These are phyloP conservation scores for Magnusiomyces ingens DNA, from an alignment of 1,139 yeast species.

Conservation along the genomic window DNA sequence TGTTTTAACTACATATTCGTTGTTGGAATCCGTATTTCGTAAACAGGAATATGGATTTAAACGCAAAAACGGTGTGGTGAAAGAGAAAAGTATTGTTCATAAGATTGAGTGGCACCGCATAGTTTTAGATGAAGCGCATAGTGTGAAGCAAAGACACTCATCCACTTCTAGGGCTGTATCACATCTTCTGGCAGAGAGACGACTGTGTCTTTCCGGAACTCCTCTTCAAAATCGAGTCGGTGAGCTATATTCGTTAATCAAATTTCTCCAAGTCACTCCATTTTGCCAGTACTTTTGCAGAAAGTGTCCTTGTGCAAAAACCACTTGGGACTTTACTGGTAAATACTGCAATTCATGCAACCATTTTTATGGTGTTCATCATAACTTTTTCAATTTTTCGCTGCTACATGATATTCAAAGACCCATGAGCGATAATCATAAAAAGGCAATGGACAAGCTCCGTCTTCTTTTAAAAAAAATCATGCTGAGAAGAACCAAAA, in stretches of 20 bases:
- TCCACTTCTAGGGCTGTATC: slow-evolving; percentile 93
- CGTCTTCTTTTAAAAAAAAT: slow-evolving; percentile 66
- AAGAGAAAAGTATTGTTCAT: slow-evolving; percentile 73
- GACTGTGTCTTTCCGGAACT: slow-evolving; percentile 93
- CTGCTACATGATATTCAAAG: slow-evolving; percentile 87
- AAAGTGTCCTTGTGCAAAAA: slow-evolving; percentile 74
- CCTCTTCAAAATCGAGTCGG: slow-evolving; percentile 96
- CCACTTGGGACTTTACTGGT: slow-evolving; percentile 81
- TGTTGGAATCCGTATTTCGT: slow-evolving; percentile 78
- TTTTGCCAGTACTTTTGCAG: slow-evolving; percentile 87
- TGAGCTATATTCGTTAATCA: slow-evolving; percentile 82
- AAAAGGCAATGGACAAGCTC: slow-evolving; percentile 62
- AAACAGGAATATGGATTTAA: slow-evolving; percentile 79
- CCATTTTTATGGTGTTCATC: slow-evolving; percentile 89
- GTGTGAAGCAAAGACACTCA: slow-evolving; percentile 88
- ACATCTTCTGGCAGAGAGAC: slow-evolving; percentile 55
- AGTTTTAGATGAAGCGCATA: slow-evolving; percentile 95
- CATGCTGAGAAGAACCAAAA: slow-evolving; percentile 89
- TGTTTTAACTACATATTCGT: slow-evolving; percentile 84
- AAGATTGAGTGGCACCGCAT: slow-evolving; percentile 74
- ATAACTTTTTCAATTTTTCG: slow-evolving; percentile 91
- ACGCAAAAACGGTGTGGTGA: slow-evolving; percentile 59
- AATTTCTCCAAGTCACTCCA: slow-evolving; percentile 79
- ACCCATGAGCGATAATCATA: slow-evolving; percentile 56
- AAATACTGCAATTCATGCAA: slow-evolving; percentile 81